Base-by-base conservation (phyloP, 306 rosid species). In the Ochetophila trinervis region DNA sequence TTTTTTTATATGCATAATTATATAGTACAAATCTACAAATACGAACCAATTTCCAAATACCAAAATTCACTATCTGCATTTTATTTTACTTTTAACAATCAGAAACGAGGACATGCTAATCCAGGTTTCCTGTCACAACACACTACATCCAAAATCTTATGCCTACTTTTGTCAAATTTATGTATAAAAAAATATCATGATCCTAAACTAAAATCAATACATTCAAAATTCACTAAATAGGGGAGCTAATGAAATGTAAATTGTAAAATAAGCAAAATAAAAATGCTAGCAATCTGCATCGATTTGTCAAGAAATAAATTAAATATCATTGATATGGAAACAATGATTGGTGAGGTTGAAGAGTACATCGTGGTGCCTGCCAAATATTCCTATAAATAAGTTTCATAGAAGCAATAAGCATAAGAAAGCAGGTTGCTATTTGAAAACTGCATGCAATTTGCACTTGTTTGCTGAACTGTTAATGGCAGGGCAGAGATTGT, bases 361-460 rank as follows among this genome's bases (percentile, higher is more conserved):
- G 53, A 49, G 66, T 64, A 69, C 57, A 57, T 45, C 79, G 66
- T 67, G 78, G 84, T 57, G 54, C 19, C 67, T 56, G 59, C 53
- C 50, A 73, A 67, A 75, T 45, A 67, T 50, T 58, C 4, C 65
- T 62, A 71, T 75, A 24, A 37, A 47, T 61, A 16, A 19, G n/a
- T 71, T 53, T 66, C 63, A 44, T 53, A 72, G 68, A 78, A 69
- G 57, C 79, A 35, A 48, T 68, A 58, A 64, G 57, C 69, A 69
- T 76, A 53, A 19, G 45, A 57, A 60, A 53, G 63, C 48, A 58
- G 62, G 69, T 64, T 55, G 70, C 59, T 70, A 49, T 60, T 74
- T 70, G 60, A 70, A 47, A 18, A 48, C 49, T 63, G 69, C 48
- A 49, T 63, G 69, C 48, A 37, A 30, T 60, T 71, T 66, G 72